Percentiles rank a stretch among this genome's conserved stretches.
These are phyloP conservation scores for Penicillium bovifimosum DNA, from an alignment of 495 filamentous ascomycete genomes.

Conservation along the genomic window DNA sequence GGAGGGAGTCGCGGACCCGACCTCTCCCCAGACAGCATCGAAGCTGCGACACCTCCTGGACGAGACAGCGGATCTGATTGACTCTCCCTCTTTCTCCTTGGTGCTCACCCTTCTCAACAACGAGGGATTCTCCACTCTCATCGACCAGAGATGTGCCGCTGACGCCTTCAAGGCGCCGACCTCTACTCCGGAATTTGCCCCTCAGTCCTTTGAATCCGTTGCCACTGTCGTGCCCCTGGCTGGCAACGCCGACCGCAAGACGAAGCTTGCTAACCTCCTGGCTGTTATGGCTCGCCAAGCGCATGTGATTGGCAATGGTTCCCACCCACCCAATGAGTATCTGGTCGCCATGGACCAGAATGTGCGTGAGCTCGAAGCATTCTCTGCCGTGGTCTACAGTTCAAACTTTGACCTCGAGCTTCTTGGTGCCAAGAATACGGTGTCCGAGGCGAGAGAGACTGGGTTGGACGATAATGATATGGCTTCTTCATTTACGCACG, in stretches of 20 bases:
- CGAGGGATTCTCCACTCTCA: constrained; percentile 72
- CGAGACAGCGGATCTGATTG: constrained; percentile 91
- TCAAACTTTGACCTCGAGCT: constrained; percentile 78
- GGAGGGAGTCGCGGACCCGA: constrained; percentile 45
- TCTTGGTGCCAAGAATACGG: constrained; percentile 25
- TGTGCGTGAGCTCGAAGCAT: constrained; percentile 83
- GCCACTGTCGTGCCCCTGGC: constrained; percentile 34
- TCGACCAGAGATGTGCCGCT: constrained; percentile 71
- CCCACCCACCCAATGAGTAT: constrained; percentile 69
- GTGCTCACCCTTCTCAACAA: constrained; percentile 84
- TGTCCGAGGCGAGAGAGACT: constrained; percentile 3
- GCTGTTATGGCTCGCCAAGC: constrained; percentile 84
- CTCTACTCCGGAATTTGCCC: constrained; percentile 36
- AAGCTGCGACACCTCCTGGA: constrained; percentile 83
- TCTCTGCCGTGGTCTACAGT: constrained; percentile 89
- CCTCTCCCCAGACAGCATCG: constrained; percentile 40
- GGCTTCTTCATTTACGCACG: constrained; percentile 18
- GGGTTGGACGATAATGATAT: constrained; percentile 13
- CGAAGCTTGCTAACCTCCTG: constrained; percentile 84
- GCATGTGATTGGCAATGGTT: constrained; percentile 79
- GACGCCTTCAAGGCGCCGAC: constrained; percentile 65
- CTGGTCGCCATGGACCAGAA: constrained; percentile 70
- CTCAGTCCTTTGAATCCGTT: constrained; percentile 39
- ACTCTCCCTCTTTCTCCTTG: constrained; percentile 81
- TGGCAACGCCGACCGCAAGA: constrained; percentile 40